phyloP scores from a whole-genome alignment of 2,329 filamentous ascomycete species.

The Aspergillus glaucus region DNA sequence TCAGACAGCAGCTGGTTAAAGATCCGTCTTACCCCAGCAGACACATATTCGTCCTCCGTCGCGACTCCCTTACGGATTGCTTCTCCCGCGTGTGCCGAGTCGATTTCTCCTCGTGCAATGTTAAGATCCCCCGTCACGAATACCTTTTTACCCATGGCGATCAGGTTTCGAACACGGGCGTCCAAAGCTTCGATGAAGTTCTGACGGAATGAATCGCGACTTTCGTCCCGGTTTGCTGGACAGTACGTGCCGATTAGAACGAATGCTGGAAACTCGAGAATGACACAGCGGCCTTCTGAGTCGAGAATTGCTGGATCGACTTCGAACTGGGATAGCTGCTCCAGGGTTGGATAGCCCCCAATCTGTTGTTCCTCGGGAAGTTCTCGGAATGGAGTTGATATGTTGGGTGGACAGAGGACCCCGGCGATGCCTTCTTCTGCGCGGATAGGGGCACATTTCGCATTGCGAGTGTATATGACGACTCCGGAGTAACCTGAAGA shows the following conservation, averaged over 20 bases:
- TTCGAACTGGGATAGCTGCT: slow-evolving; percentile 56
- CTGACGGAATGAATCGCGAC: slow-evolving; percentile 72
- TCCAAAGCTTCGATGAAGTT: slow-evolving; percentile 77
- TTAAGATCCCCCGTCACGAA: slow-evolving; percentile 86
- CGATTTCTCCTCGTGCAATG: slow-evolving; percentile 61
- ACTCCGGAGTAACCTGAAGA: slow-evolving; percentile 83
- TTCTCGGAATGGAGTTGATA: slow-evolving; percentile 64
- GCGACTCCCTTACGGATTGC: slow-evolving; percentile 63
- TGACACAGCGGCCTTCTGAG: slow-evolving; percentile 82
- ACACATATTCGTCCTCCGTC: slow-evolving; percentile 65
- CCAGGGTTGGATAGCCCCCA: slow-evolving; percentile 72
- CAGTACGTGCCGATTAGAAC: slow-evolving; percentile 89
- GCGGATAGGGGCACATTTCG: slow-evolving; percentile 74
- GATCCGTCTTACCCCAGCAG: slow-evolving; percentile 63
- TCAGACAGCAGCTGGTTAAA: slow-evolving; percentile 80
- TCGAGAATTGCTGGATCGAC: slow-evolving; percentile 71
- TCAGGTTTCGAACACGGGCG: slow-evolving; percentile 74
- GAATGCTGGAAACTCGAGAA: slow-evolving; percentile 91
- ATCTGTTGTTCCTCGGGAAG: slow-evolving; percentile 70
- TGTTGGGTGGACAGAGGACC: slow-evolving; percentile 66
- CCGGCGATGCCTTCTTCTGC: slow-evolving; percentile 94
- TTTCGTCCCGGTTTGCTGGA: slow-evolving; percentile 80
- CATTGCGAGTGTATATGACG: slow-evolving; percentile 86
- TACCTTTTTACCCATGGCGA: slow-evolving; percentile 73
- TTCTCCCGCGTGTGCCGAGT: slow-evolving; percentile 70